Percentiles rank a stretch among this genome's conserved stretches.
Evolutionary conservation across 2,329 filamentous ascomycete genomes (phyloP).

Genomic region (Nemania diffusa): DNA sequence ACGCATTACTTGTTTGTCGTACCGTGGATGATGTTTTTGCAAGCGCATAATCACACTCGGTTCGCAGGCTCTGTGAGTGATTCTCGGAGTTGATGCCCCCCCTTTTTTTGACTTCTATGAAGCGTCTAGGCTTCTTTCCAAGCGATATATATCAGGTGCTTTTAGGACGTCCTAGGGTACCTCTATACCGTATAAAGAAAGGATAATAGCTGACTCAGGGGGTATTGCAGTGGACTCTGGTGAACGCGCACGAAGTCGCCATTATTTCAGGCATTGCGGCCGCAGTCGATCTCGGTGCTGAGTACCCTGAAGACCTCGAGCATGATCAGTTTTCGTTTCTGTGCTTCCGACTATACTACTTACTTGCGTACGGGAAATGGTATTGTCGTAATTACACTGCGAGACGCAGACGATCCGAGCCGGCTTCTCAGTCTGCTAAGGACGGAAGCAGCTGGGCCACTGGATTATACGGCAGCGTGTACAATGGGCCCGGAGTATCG

Average conservation of each 20-base stretch:
- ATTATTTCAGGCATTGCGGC: constrained; percentile 75
- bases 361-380: constrained; percentile 70
- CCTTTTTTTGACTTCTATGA: background rate
- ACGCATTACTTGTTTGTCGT: constrained; percentile 69
- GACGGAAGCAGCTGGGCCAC: constrained; percentile 66
- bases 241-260: constrained; percentile 75
- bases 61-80: constrained; percentile 61
- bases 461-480: constrained; percentile 68
- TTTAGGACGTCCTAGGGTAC: too few relatives aligned
- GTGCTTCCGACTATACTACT: constrained; percentile 69
- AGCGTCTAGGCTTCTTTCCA: background rate
- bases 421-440: constrained; percentile 52
- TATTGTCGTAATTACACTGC: constrained; percentile 56
- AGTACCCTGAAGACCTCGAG: constrained; percentile 71
- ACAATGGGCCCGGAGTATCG: constrained; percentile 67
- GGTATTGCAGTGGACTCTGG: constrained; percentile 66
- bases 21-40: constrained; percentile 73
- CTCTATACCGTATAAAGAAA: too few relatives aligned
- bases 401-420: constrained; percentile 34
- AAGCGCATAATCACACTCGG: constrained; percentile 68
- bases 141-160: background rate
- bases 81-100: background rate
- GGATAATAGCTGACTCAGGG: background rate
- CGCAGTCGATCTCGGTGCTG: constrained; percentile 73
- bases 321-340: constrained; percentile 70